A percentile compares a stretch with the other conserved stretches of the same genome.
Evolutionary conservation across 805 yeast species (phyloP).

Genomic region (Vanderwaltozyma yarrowii): DNA sequence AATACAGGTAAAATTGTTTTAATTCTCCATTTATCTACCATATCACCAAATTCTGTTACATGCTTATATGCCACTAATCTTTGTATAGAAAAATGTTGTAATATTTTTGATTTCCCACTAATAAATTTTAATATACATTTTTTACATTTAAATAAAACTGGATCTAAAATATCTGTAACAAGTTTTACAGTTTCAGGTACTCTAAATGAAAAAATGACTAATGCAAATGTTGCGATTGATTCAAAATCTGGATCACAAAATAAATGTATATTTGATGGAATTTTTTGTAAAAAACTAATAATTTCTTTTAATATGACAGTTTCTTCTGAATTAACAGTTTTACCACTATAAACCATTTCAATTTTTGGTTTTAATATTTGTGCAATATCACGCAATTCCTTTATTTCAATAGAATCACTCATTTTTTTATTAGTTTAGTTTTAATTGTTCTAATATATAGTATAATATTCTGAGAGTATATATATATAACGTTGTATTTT

Average conservation of each 20-base stretch:
- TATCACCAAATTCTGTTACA: slow-evolving; percentile 27
- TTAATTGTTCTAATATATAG: too few relatives aligned
- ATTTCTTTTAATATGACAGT: slow-evolving; percentile 31
- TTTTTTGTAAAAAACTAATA: slow-evolving; percentile 27
- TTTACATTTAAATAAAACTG: slow-evolving; percentile 38
- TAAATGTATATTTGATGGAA: slow-evolving; percentile 33
- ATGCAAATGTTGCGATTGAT: slow-evolving; percentile 42
- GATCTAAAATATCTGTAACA: slow-evolving; percentile 32
- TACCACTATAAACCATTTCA: slow-evolving; percentile 23
- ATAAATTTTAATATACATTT: slow-evolving; percentile 47
- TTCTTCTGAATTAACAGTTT: slow-evolving; percentile 18
- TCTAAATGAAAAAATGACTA: slow-evolving; percentile 51
- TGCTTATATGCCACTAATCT: slow-evolving; percentile 40
- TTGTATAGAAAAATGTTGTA: slow-evolving; percentile 41
- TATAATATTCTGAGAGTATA: too few relatives aligned
- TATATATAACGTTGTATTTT: too few relatives aligned
- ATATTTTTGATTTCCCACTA: slow-evolving; percentile 39
- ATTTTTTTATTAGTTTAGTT: too few relatives aligned
- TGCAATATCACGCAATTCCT: neutral
- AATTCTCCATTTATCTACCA: slow-evolving; percentile 30
- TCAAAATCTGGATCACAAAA: slow-evolving; percentile 45
- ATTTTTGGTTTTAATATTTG: slow-evolving; percentile 6
- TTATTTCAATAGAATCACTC: neutral
- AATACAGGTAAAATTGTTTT: slow-evolving; percentile 17
- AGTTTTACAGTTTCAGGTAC: slow-evolving; percentile 37